phyloP scores from a whole-genome alignment of 768 basidiomycete species.

The Harrya chromipes region DNA sequence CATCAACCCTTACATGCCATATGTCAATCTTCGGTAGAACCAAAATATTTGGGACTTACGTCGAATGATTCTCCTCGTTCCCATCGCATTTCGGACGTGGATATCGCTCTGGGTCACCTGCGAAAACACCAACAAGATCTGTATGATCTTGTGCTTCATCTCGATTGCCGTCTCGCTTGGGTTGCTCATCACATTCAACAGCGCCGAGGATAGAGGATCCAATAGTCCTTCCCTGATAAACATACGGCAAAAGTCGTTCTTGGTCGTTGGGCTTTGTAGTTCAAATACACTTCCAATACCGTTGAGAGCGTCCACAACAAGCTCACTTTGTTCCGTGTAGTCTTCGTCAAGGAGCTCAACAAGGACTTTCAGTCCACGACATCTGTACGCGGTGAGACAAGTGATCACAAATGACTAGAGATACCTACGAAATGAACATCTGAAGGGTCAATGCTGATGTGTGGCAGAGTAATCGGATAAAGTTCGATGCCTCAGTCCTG shows the following conservation, averaged over 20 bases:
- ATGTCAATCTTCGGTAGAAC: constrained; percentile 2
- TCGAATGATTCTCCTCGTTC: constrained; percentile 83
- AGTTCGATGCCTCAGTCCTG: constrained; percentile 91
- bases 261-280: constrained; percentile 91
- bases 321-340: constrained; percentile 85
- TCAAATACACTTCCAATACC: constrained; percentile 96
- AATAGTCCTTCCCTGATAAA: constrained; percentile 94
- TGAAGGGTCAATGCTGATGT: constrained; percentile 92
- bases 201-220: constrained; percentile 86
- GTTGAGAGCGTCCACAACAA: constrained; percentile 90
- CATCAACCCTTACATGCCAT: constrained; percentile 62
- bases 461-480: constrained; percentile 88
- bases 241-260: constrained; percentile 98
- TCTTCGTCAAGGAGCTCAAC: constrained; percentile 97
- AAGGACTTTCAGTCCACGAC: constrained; percentile 90
- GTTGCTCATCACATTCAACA: constrained; percentile 83
- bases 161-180: constrained; percentile 61
- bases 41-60: constrained; percentile 50
- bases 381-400: constrained; percentile 44
- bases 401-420: neutral
- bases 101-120: constrained; percentile 96
- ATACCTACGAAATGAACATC: constrained; percentile 96
- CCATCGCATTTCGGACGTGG: constrained; percentile 89
- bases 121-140: constrained; percentile 86
- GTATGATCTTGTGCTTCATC: constrained; percentile 86